phyloP scores from a whole-genome alignment of 2,329 filamentous ascomycete genomes.

The Alternaria rosae region DNA sequence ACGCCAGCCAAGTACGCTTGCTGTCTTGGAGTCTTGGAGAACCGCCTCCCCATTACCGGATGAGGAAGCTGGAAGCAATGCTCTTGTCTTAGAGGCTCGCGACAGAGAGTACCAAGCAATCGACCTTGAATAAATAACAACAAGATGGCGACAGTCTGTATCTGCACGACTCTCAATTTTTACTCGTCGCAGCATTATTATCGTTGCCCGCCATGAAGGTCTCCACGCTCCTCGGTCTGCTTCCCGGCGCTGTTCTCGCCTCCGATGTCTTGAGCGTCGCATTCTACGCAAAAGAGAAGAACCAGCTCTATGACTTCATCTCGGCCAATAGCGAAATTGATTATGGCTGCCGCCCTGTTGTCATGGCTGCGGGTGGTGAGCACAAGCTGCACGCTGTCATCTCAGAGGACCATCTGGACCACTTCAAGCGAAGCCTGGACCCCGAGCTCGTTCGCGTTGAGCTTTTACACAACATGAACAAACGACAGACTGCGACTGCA shows the following conservation, averaged over 20 bases:
- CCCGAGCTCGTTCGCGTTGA: conserved; percentile 32
- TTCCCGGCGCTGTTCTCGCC: conserved; percentile 35
- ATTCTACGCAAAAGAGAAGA: conserved; percentile 42
- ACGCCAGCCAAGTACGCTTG: conserved; percentile 27
- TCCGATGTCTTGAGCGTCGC: conserved; percentile 39
- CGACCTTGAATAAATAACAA: conserved; percentile 13
- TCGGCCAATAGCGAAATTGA: conserved; percentile 40
- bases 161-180: conserved; percentile 11
- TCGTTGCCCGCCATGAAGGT: conserved; percentile 32
- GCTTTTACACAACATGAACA: conserved; percentile 34
- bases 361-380: conserved; percentile 34
- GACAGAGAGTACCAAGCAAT: conserved; percentile 3
- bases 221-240: conserved; percentile 31
- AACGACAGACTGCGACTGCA: conserved; percentile 36
- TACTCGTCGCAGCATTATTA: conserved; percentile 5
- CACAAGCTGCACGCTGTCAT: conserved; percentile 45
- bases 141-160: neutral
- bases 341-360: conserved; percentile 46
- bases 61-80: conserved; percentile 20
- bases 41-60: conserved; percentile 12
- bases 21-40: conserved; percentile 21
- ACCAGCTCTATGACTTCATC: conserved; percentile 37
- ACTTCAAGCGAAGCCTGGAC: conserved; percentile 34
- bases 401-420: conserved; percentile 30
- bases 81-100: conserved; percentile 1